Base-by-base conservation (phyloP, 345 rosid species). In the Linum lewisii region DNA sequence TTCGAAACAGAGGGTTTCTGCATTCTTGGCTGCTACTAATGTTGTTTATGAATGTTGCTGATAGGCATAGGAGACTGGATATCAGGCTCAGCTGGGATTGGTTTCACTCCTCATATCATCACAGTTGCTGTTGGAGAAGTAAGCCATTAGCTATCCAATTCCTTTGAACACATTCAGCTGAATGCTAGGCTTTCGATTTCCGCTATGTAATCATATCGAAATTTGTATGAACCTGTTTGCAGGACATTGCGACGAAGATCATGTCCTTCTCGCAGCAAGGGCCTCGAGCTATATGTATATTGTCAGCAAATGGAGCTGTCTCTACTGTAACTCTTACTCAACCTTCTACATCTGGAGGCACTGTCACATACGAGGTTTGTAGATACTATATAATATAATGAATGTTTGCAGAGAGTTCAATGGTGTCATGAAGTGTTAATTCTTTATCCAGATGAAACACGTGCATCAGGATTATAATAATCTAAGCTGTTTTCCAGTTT, bases 281-380 rank as follows among this genome's bases (percentile, higher is more conserved):
- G 57, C 84, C 86, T 60, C 87, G 90, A 79, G 88, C 86, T 25
- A 67, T 82, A 38, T 93, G 97, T 59, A 64, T 93, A 65, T 74
- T 93, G 75, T 89, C 99, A 24, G 94, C 99, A 58, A 85, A 75
- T 60, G 99, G 99, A 18, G 83, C 97, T 10, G 95, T 93, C 49
- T 87, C 94, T 26, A 85, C 88, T 1, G 97, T 86, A 42, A 87
- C 95, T 25, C 88, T 93, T 62, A 80, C 77, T 42, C 97, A 93
- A 77, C 81, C 97, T 20, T 74, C 90, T 38, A 72, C 83, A 45
- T 81, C 97, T 51, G 86, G 86, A 24, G 90, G 94, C 72, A 74
- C 81, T 13, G 83, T 89, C 49, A 84, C 86, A 62, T 93, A 87
- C 59, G 99, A 93, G 99, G 99, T 93, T 72, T 32, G 65, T 18